A percentile compares a stretch with the other conserved stretches of the same genome.
Evolutionary conservation across 2,329 filamentous ascomycete genomes (phyloP).

Genomic region (Emergomyces orientalis): DNA sequence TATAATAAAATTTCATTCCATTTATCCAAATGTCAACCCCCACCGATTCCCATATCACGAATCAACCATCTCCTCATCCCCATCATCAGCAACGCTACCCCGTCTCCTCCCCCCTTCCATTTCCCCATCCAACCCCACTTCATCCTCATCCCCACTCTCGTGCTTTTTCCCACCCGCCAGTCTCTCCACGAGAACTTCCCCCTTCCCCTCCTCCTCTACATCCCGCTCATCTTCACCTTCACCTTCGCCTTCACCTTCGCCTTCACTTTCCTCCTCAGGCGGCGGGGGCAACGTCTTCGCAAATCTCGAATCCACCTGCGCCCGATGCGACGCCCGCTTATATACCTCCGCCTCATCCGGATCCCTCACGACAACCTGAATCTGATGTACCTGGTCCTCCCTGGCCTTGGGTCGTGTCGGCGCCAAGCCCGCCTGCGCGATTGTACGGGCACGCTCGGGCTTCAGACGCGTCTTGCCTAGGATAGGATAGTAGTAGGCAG

Average conservation of each 20-base stretch:
- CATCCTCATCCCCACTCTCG: constrained; percentile 15
- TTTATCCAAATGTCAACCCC: constrained; percentile 2
- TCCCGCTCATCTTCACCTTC: constrained; percentile 17
- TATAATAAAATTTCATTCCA: neutral
- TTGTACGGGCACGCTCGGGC: constrained; percentile 38
- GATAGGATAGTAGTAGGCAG: constrained; percentile 31
- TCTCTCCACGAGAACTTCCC: constrained; percentile 1
- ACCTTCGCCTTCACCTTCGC: constrained; percentile 20
- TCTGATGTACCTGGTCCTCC: constrained; percentile 45
- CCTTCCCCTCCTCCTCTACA: constrained; percentile 17
- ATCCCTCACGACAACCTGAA: constrained; percentile 45
- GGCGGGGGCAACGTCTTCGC: constrained; percentile 29
- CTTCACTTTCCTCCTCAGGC: constrained; percentile 17
- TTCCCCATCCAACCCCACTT: constrained; percentile 20
- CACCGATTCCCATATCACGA: constrained; percentile 3
- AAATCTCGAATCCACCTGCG: constrained; percentile 39
- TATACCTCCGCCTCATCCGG: constrained; percentile 42
- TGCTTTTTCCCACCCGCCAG: neutral
- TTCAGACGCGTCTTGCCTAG: constrained; percentile 48
- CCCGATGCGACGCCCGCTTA: constrained; percentile 37
- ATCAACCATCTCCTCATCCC: constrained; percentile 17
- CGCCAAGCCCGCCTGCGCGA: constrained; percentile 33
- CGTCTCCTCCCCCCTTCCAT: constrained; percentile 26
- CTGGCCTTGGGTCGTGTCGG: constrained; percentile 31
- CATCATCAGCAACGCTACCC: constrained; percentile 23